phyloP scores from a whole-genome alignment of 192 early-diverging fungal species.

The Podila epicladia region DNA sequence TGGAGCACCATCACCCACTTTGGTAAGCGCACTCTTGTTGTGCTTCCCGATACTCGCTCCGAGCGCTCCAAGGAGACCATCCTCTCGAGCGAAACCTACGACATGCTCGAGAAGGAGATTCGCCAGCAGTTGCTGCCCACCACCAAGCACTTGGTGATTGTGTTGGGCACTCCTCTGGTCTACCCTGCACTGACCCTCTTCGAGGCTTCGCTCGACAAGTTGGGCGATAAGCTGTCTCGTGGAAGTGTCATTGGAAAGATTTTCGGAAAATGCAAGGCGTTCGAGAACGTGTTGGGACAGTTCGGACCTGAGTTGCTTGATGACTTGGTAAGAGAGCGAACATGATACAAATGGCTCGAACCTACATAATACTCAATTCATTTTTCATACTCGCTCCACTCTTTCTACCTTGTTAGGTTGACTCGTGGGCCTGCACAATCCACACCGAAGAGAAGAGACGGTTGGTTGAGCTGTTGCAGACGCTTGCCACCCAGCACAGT shows the following conservation, averaged over 20 bases:
- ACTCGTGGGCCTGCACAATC: slow-evolving; percentile 61
- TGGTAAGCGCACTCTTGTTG: slow-evolving; percentile 42
- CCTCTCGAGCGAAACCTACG: slow-evolving; percentile 67
- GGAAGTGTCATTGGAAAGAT: slow-evolving; percentile 45
- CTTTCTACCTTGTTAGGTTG: slow-evolving; percentile 16
- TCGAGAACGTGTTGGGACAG: slow-evolving; percentile 67
- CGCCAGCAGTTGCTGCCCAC: slow-evolving; percentile 61
- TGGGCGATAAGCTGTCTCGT: slow-evolving; percentile 42
- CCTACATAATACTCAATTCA: slow-evolving; percentile 58
- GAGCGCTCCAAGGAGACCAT: slow-evolving; percentile 77
- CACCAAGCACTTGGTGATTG: slow-evolving; percentile 74
- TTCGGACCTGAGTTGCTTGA: slow-evolving; percentile 88
- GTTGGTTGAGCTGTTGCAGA: slow-evolving; percentile 73
- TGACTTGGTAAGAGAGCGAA: slow-evolving; percentile 66
- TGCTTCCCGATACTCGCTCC: slow-evolving; percentile 73
- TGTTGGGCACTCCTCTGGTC: slow-evolving; percentile 81
- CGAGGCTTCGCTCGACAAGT: slow-evolving; percentile 70
- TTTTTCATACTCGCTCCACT: neutral
- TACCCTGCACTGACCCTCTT: slow-evolving; percentile 79
- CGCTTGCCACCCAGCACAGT: slow-evolving; percentile 62
- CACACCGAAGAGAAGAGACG: slow-evolving; percentile 76
- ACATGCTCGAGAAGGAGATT: slow-evolving; percentile 66
- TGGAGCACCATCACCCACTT: slow-evolving; percentile 44
- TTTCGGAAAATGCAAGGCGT: slow-evolving; percentile 66
- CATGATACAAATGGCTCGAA: too few species aligned